Conservation (phyloP, 139 green algal species). For the Tetratostichococcus sp. region DNA sequence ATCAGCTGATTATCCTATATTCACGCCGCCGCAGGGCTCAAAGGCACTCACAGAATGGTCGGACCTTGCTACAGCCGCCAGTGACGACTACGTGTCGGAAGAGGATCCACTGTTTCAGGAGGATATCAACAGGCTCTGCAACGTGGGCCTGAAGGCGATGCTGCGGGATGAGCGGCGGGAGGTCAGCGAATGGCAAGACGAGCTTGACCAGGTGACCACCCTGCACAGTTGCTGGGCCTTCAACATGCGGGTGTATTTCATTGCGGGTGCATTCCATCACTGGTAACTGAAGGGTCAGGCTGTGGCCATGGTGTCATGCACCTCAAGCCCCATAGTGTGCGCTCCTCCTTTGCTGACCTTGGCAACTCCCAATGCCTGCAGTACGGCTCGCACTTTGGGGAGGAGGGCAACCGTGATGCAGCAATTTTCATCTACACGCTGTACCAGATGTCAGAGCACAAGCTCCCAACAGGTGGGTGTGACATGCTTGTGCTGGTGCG, state of each 20-base stretch:
- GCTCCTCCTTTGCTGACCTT: neutral
- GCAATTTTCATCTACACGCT: neutral
- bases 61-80: neutral
- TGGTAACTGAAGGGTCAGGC: no score
- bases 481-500: no score
- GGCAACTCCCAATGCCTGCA: neutral
- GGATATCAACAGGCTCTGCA: neutral
- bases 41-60: neutral
- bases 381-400: neutral
- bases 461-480: neutral
- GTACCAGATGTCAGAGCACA: neutral
- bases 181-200: slow-evolving; percentile 1
- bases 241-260: neutral
- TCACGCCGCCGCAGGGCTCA: slow-evolving; percentile 11
- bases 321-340: neutral
- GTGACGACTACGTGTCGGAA: neutral
- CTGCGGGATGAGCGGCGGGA: neutral
- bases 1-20: no score
- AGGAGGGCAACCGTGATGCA: neutral
- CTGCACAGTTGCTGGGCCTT: no score
- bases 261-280: no score
- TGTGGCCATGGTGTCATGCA: no score
- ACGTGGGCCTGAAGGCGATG: slow-evolving; percentile 8
- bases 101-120: neutral
- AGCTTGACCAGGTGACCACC: neutral